phyloP scores from a whole-genome alignment of 129 eudicot genomes.

The Chrysanthemum seticuspe region DNA sequence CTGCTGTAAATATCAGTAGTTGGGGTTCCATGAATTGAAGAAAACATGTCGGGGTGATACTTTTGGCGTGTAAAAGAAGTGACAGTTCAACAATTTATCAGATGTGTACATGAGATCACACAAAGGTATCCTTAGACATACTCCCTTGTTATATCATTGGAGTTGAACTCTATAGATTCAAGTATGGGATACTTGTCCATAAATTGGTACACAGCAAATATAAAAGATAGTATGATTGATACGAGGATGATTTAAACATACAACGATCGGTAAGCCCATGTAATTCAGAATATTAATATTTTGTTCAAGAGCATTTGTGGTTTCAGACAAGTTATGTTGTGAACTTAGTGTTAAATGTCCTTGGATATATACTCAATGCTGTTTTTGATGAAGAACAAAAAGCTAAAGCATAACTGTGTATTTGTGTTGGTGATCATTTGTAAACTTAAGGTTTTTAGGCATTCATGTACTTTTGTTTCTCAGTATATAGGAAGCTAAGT shows the following conservation, averaged over 20 bases:
- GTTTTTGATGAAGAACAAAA: background rate
- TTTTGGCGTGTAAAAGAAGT: conserved; percentile 6
- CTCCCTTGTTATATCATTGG: too few relatives aligned
- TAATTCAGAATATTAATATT: too few relatives aligned
- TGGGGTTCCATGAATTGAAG: too few relatives aligned
- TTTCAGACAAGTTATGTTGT: background rate
- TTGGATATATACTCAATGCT: background rate
- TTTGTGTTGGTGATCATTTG: background rate
- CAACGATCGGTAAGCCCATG: conserved; percentile 1
- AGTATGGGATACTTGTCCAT: too few relatives aligned
- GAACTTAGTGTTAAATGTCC: background rate
- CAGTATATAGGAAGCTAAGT: background rate
- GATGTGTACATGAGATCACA: conserved; percentile 13
- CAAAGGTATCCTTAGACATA: conserved; percentile 12
- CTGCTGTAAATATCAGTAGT: too few relatives aligned
- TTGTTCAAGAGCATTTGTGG: too few relatives aligned
- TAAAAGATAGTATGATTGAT: background rate
- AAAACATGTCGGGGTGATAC: conserved; percentile 6
- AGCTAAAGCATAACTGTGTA: background rate
- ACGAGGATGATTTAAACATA: conserved; percentile 2
- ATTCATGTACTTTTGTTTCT: background rate
- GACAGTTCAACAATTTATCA: conserved; percentile 1
- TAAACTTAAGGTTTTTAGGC: conserved; percentile 2
- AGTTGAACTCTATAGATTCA: too few relatives aligned
- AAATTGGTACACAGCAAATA: too few relatives aligned